phyloP scores from a whole-genome alignment of 2,329 filamentous ascomycete genomes.

The Mollisia scopiformis region DNA sequence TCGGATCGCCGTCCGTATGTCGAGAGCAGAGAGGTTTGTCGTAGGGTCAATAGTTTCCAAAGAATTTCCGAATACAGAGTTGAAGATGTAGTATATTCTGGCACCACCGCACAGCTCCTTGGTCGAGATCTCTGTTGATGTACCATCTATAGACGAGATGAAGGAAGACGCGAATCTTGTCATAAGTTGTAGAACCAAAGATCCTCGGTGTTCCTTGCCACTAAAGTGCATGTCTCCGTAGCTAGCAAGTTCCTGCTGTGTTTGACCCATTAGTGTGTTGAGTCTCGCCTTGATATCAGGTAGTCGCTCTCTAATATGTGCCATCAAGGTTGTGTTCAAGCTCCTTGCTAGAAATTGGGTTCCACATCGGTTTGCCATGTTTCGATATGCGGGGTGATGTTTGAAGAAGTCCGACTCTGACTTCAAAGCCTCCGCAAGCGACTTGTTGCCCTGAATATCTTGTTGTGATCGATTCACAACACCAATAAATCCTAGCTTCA shows the following conservation, averaged over 20 bases:
- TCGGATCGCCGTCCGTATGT: constrained; percentile 95
- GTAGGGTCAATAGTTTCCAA: constrained; percentile 96
- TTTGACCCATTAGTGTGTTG: constrained; percentile 99
- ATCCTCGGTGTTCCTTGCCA: constrained; percentile 94
- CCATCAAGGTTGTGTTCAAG: constrained; percentile 92
- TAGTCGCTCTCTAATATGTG: constrained; percentile 91
- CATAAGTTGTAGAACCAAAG: constrained; percentile 95
- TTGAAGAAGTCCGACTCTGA: constrained; percentile 94
- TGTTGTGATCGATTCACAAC: constrained; percentile 98
- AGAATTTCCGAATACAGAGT: constrained; percentile 78
- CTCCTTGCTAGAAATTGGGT: constrained; percentile 95
- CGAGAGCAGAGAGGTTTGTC: constrained; percentile 88
- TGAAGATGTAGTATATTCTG: constrained; percentile 40
- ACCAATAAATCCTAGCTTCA: constrained; percentile 97
- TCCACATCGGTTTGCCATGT: constrained; percentile 91
- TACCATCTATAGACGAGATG: constrained; percentile 98
- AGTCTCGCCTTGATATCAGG: constrained; percentile 97
- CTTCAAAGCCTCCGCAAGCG: constrained; percentile 88
- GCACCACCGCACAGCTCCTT: constrained; percentile 59
- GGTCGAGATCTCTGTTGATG: constrained; percentile 96
- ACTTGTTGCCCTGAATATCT: constrained; percentile 94
- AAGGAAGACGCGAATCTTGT: constrained; percentile 97
- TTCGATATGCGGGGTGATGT: constrained; percentile 95
- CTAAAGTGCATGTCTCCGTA: constrained; percentile 98
- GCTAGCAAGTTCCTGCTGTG: constrained; percentile 95